Base-by-base conservation (phyloP, 495 filamentous ascomycete genomes). In the Lasiosphaeria ovina region DNA sequence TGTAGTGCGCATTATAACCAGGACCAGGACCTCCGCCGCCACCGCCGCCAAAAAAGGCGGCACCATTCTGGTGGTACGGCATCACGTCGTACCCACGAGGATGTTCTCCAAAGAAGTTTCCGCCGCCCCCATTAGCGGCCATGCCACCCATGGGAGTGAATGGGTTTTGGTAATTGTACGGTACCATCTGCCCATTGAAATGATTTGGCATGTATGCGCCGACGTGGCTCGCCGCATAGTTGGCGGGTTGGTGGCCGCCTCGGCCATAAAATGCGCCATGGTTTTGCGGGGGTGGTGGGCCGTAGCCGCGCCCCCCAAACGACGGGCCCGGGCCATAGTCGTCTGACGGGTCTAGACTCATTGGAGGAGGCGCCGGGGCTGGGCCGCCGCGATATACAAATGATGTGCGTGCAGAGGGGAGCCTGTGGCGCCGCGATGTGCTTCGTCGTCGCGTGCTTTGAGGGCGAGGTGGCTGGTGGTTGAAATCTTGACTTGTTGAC, bases 271-370 rank as follows among this genome's bases (percentile, higher is more conserved):
- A 75, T 42, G 66, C 71, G 33, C 66, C 68, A 24, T 62, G 64
- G 53, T 62, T 68, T 16, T 62, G 65, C 35, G 70, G 69, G n/a
- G 71, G 74, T 40, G 66, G 73, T 9, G 68, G 68, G 17, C 59
- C 65, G 64, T 66, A 68, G 35, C 74, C 62, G 52, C 72, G 65
- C 58, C 24, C 24, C 24, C 66, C 67, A 62, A 73, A 76, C 4
- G 55, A 51, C 45, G 66, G 59, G 36, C 62, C 62, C 38, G 66
- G 59, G 36, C 62, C 62, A 63, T 73, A 75, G 0, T 82, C 78
- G 47, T 78, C 73, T 33, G 67, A 73, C 34, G 73, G 74, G 65
- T 82, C 79, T 65, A 76, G 69, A 65, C 76, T 81, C 75, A 77
- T 79, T 61, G 76, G 74, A 63, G 76, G 67, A 56, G 73, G 72